Evolutionary conservation across 345 rosid genomes (phyloP), one percentile per base, ranked within the genome.

Genomic region (Microcos paniculata): DNA sequence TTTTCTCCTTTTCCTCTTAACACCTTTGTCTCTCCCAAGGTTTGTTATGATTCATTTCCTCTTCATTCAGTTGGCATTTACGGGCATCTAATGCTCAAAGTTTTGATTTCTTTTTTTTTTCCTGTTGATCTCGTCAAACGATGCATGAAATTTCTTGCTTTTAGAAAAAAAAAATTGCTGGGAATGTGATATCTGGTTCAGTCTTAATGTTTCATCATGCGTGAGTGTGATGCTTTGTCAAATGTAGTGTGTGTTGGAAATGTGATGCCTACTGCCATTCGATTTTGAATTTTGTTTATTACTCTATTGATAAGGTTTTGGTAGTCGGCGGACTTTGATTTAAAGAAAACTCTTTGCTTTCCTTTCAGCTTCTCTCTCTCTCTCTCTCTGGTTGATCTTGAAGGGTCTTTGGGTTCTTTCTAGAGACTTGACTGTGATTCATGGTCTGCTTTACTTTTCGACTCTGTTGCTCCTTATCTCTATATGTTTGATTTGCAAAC

Each of bases 71-170:
- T 35, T 0, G 4, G 38, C 19, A 43, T 62, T 62, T 72, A 33
- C 51, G 75, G 52, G 63, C 63, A 59, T 38, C 51, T 65, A 66
- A 51, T 65, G 65, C 66, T 74, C 53, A 56, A 77, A 71, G 80
- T 69, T 80, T 46, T 53, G 59, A 74, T 77, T 65, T n/a, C n/a
- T n/a, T n/a, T n/a, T n/a, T n/a, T n/a, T n/a, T 80, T 83, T 78
- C 43, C 43, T 55, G 52, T 58, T 77, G 66, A 74, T 65, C 46
- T 5, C 53, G 49, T 45, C 46, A 52, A 59, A 64, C 75, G 72
- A 8, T 73, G 76, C 8, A 28, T 61, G 33, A 73, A 73, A 31
- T 70, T 28, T 4, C 5, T 31, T 14, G 18, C 0, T 13, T 6
- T 30, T 70, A 9, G 16, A n/a, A n/a, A n/a, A n/a, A n/a, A n/a